Percentiles rank a stretch among this genome's conserved stretches.
phyloP scores from a whole-genome alignment of 2,329 filamentous ascomycete species.

The Piedraia hortae region DNA sequence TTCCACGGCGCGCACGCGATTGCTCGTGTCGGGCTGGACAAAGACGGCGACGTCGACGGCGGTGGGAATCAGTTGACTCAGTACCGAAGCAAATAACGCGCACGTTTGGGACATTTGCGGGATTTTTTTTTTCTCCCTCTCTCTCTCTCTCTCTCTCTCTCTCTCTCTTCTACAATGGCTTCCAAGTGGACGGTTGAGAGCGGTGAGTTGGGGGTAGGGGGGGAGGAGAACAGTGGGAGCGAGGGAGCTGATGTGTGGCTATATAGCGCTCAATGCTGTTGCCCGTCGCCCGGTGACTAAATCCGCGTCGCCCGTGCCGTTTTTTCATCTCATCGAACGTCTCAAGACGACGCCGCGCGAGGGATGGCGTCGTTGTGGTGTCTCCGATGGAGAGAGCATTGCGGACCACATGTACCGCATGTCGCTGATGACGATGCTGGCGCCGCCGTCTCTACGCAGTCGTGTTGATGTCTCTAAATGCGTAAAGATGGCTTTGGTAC shows the following conservation, averaged over 20 bases:
- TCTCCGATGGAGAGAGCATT: conserved; percentile 58
- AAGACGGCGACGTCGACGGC: conserved; percentile 43
- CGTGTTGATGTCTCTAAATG: conserved; percentile 56
- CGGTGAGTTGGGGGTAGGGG: no score
- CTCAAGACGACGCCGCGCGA: conserved; percentile 92
- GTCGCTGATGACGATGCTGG: conserved; percentile 85
- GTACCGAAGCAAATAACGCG: no score
- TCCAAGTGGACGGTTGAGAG: no score
- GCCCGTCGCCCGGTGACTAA: conserved; percentile 31
- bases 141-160: no score
- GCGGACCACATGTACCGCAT: conserved; percentile 99
- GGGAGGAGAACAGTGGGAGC: no score
- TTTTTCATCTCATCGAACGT: conserved; percentile 82
- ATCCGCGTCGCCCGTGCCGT: conserved; percentile 53
- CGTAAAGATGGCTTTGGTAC: conserved; percentile 82
- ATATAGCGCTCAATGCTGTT: conserved; percentile 30
- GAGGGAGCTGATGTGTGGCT: no score
- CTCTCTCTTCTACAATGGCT: no score
- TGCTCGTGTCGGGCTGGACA: conserved; percentile 35
- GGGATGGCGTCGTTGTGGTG: conserved; percentile 76
- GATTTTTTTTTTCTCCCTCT: no score
- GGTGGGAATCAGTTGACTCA: no score
- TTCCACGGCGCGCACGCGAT: conserved; percentile 56
- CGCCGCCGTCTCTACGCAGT: conserved; percentile 42
- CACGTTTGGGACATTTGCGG: no score